A percentile compares a stretch with the other conserved stretches of the same genome.
Conservation (phyloP, 2,329 filamentous ascomycete species). For the Nemania sp. region DNA sequence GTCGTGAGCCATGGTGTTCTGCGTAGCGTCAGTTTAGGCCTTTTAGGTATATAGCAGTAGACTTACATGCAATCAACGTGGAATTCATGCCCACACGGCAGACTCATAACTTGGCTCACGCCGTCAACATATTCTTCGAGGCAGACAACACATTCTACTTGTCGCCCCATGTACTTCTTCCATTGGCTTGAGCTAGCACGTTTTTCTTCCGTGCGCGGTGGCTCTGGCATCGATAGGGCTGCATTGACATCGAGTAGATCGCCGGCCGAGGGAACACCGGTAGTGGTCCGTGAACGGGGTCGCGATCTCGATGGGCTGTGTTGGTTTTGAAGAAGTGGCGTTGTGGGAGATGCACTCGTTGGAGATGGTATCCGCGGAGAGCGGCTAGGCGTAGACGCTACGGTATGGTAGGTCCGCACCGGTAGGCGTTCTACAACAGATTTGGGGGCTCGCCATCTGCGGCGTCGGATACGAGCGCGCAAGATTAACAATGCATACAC, state of each 20-base stretch:
- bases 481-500: constrained; percentile 89
- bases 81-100: constrained; percentile 97
- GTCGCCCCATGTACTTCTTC: constrained; percentile 68
- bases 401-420: constrained; percentile 91
- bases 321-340: constrained; percentile 71
- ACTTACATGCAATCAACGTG: constrained; percentile 98
- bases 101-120: constrained; percentile 91
- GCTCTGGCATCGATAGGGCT: constrained; percentile 44
- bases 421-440: constrained; percentile 93
- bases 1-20: constrained; percentile 98
- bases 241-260: constrained; percentile 50
- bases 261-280: constrained; percentile 58
- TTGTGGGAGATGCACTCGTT: constrained; percentile 69
- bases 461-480: constrained; percentile 82
- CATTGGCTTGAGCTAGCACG: constrained; percentile 54
- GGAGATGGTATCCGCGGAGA: constrained; percentile 65
- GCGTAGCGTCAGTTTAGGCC: constrained; percentile 31
- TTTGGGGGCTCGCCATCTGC: constrained; percentile 96
- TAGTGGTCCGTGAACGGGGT: constrained; percentile 68
- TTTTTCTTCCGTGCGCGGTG: constrained; percentile 54
- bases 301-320: constrained; percentile 53
- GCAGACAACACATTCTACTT: constrained; percentile 93
- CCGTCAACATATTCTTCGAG: constrained; percentile 96
- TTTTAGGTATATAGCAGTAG: constrained; percentile 2
- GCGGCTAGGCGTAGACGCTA: constrained; percentile 63